Base-by-base conservation (phyloP, 306 rosid genomes). In the Casuarina cunninghamiana region DNA sequence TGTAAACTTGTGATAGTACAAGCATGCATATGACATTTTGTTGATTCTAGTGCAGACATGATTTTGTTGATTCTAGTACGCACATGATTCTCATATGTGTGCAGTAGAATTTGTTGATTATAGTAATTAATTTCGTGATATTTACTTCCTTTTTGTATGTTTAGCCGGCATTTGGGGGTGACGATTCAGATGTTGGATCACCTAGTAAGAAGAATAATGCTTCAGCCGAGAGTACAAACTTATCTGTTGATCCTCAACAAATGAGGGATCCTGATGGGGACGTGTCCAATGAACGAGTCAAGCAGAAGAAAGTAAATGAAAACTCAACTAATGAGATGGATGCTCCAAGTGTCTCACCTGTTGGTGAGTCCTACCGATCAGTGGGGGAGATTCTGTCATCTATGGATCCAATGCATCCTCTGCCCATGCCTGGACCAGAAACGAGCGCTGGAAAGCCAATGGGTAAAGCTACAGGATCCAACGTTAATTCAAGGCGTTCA, bases 351-450 rank as follows among this genome's bases (percentile, higher is more conserved):
- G 82, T 77, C 65, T 89, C 91, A 86, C 93, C 86, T 84, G 80
- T 88, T 39, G 77, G 84, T 1, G 99, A 93, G 80, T 84, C 94
- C 39, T 87, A 87, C 76, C 90, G 87, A 67, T 96, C 97, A 73
- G 91, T 96, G 93, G 98, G 97, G 41, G 98, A 93, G 77, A 93
- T 96, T 80, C 88, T 93, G 71, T 88, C 96, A 75, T 86, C 91
- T 45, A 87, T 91, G 96, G 96, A 96, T 87, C 84, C 91, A 16
- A 86, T 89, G 69, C 84, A 87, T 72, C 88, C 85, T 69, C 77
- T 87, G 74, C 84, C 90, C 7, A 19, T 77, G 41, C 80, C 84
- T 80, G 90, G 75, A 43, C 72, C 79, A 69, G 98, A 90, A 81
- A 74, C 91, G 49, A 85, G 94, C 83, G 77, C 82, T 63, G 94